Conservation (phyloP, 352 stramenopile species). For the Stephanocyclus meneghinianus region DNA sequence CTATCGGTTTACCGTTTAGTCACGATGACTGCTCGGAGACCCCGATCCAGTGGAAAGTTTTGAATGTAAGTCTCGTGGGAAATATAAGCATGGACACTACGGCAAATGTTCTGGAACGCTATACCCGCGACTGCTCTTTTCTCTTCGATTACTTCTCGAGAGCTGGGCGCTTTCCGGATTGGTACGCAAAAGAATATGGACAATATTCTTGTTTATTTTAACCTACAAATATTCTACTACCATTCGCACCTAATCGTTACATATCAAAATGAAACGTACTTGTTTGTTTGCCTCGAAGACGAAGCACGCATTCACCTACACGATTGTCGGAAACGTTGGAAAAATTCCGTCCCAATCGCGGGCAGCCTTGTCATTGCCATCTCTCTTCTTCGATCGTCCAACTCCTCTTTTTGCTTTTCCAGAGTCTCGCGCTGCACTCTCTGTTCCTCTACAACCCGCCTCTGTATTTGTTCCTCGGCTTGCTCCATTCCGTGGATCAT, state of each 20-base stretch:
- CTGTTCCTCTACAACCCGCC: constrained; percentile 31
- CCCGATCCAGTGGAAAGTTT: constrained; percentile 7
- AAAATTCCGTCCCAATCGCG: constrained; percentile 47
- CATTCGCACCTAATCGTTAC: no score
- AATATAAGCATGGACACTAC: background rate
- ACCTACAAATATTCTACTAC: no score
- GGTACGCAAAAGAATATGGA: constrained; percentile 3
- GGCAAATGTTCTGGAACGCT: background rate
- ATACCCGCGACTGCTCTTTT: constrained; percentile 7
- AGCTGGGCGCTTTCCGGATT: background rate
- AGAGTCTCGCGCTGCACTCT: constrained; percentile 28
- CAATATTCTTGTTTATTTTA: background rate
- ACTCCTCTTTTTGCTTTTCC: constrained; percentile 35
- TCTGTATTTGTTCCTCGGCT: constrained; percentile 28
- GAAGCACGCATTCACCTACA: constrained; percentile 1
- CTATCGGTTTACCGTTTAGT: constrained; percentile 6
- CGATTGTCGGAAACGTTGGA: constrained; percentile 22
- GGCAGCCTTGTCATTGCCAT: constrained; percentile 23
- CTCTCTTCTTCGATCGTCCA: constrained; percentile 31
- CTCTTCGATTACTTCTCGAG: constrained; percentile 9
- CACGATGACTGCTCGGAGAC: constrained; percentile 4
- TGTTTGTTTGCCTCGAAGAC: background rate
- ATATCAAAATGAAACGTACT: background rate
- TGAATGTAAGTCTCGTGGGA: constrained; percentile 1
- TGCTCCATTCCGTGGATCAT: constrained; percentile 32